phyloP scores from a whole-genome alignment of 768 basidiomycete species.

The Pholiota microspora region DNA sequence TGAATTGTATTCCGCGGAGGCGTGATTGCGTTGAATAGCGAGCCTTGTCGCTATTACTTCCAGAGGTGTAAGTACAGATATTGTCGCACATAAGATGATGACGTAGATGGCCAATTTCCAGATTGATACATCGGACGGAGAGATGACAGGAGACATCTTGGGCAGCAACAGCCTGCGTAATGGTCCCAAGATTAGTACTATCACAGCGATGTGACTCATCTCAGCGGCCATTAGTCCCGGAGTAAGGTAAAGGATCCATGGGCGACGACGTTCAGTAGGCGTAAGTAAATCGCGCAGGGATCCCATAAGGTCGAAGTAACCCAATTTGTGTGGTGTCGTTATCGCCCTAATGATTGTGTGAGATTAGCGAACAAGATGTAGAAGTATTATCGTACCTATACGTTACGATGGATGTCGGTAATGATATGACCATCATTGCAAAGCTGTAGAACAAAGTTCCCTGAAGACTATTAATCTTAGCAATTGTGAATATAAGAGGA shows the following conservation, averaged over 20 bases:
- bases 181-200: slow-evolving; percentile 46
- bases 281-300: slow-evolving; percentile 74
- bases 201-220: slow-evolving; percentile 41
- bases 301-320: slow-evolving; percentile 54
- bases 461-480: slow-evolving; percentile 20
- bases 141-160: slow-evolving; percentile 30
- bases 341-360: slow-evolving; percentile 53
- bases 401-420: slow-evolving; percentile 72
- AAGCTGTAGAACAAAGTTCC: slow-evolving; percentile 66
- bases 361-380: not conserved
- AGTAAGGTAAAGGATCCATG: slow-evolving; percentile 80
- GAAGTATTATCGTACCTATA: slow-evolving; percentile 54
- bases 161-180: slow-evolving; percentile 46
- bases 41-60: slow-evolving; percentile 80
- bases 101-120: slow-evolving; percentile 56
- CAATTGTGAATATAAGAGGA: not conserved
- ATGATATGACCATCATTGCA: slow-evolving; percentile 60
- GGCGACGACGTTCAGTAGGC: slow-evolving; percentile 73
- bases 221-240: slow-evolving; percentile 70
- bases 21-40: slow-evolving; percentile 83
- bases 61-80: slow-evolving; percentile 63
- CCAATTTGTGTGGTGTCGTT: slow-evolving; percentile 77
- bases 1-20: slow-evolving; percentile 70
- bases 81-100: slow-evolving; percentile 52
- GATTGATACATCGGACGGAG: slow-evolving; percentile 42